Evolutionary conservation across 495 filamentous ascomycete species (phyloP), one percentile per base, ranked within the genome.

Genomic region (Aspergillus baeticus): DNA sequence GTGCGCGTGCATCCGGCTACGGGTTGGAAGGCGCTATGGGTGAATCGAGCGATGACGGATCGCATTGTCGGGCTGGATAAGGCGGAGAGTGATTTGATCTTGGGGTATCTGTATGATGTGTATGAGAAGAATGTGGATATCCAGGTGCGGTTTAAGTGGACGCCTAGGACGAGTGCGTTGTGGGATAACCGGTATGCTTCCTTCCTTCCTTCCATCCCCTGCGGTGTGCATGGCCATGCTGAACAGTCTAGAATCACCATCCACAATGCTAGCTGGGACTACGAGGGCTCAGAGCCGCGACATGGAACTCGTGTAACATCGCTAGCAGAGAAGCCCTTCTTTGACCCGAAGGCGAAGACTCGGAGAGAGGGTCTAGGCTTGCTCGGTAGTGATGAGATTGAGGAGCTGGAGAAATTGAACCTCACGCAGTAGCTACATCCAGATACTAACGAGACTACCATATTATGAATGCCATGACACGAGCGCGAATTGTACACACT

Each of bases 1-100:
- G 86, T 90, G 10, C 80, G 87, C 4, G 83, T 87, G 8, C 87
- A 90, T 65, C 87, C 86, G 3, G 86, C 80, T 0, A 89, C 85
- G 0, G 85, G 86, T 11, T 87, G 85, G 84, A 87, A 86, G 65
- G 78, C 84, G 2, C 74, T 89, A 3, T 89, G 81, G 81, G 86
- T 89, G 4, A 89, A 89, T 63, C 79, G 83, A 11, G 72, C 78
- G 5, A 84, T 88, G 80, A 88, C 85, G 5, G 76, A 76, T 6
- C 70, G 81, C 7, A 87, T 88, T 60, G 80, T 87, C 1, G 86
- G 85, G 0, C 65, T 89, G 0, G 84, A 87, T 59, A 80, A 81
- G 57, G 83, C 79, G 1, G 84, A 87, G 65, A 85, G 81, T 59
- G 86, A 88, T 61, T 39, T 87, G n/a, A 83, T 89, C 33, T 63